Evolutionary conservation across 768 basidiomycete species (phyloP).

Genomic region (Cyclocybe aegerita): DNA sequence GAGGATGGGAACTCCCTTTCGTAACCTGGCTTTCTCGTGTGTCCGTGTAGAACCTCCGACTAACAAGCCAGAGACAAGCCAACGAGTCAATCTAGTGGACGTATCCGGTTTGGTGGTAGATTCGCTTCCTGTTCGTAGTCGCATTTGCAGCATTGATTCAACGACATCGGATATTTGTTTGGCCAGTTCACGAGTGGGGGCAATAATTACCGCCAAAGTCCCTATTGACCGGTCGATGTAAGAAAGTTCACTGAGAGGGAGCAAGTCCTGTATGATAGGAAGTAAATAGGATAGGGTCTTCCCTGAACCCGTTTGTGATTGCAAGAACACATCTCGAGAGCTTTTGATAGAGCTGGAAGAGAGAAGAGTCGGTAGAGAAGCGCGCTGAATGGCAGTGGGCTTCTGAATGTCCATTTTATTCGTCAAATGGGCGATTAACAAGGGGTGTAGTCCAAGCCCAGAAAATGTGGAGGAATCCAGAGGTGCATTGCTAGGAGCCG

Average conservation of each 20-base stretch:
- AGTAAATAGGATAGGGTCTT: slow-evolving; percentile 93
- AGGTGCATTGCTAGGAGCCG: slow-evolving; percentile 81
- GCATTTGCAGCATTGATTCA: slow-evolving; percentile 75
- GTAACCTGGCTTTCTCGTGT: slow-evolving; percentile 93
- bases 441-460: slow-evolving; percentile 80
- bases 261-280: slow-evolving; percentile 92
- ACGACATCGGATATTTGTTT: slow-evolving; percentile 98
- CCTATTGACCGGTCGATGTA: slow-evolving; percentile 95
- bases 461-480: slow-evolving; percentile 77
- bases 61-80: slow-evolving; percentile 91
- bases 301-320: slow-evolving; percentile 96
- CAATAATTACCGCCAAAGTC: slow-evolving; percentile 91
- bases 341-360: slow-evolving; percentile 31
- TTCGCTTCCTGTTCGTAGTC: slow-evolving; percentile 60
- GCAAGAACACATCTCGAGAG: slow-evolving; percentile 83
- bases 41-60: slow-evolving; percentile 92
- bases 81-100: slow-evolving; percentile 66
- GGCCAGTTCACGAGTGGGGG: slow-evolving; percentile 93
- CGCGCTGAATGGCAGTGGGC: slow-evolving; percentile 89
- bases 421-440: slow-evolving; percentile 75
- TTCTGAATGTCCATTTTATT: slow-evolving; percentile 79
- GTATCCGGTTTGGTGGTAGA: slow-evolving; percentile 46
- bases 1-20: slow-evolving; percentile 93
- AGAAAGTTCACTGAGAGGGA: slow-evolving; percentile 85
- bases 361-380: slow-evolving; percentile 59